Evolutionary conservation across 352 stramenopile species (phyloP).

Genomic region (Phytophthora parvispora): DNA sequence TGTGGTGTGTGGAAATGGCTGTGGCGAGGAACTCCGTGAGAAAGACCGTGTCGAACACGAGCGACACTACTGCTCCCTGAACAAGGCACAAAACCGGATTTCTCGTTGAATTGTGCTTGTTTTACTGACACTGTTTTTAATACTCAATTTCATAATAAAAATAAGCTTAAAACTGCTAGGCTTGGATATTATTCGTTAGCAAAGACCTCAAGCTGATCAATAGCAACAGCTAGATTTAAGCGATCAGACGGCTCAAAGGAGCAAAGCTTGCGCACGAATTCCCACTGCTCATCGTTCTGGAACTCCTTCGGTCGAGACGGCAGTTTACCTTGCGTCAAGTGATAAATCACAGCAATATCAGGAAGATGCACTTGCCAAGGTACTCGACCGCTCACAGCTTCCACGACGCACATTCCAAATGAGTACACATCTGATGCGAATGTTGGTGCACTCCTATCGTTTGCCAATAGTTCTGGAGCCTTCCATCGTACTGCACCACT

Average conservation of each 20-base stretch:
- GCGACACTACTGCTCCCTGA: conserved; percentile 40
- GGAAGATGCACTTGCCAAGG: conserved; percentile 4
- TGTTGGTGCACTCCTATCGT: background rate
- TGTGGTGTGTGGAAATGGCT: conserved; percentile 56
- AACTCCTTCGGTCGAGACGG: conserved; percentile 4
- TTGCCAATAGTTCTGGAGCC: conserved; percentile 3
- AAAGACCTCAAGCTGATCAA: background rate
- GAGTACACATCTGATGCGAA: conserved; percentile 17
- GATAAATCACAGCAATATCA: background rate
- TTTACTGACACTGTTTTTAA: no score
- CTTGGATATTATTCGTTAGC: background rate
- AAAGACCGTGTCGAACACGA: conserved; percentile 71
- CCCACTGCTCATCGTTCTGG: conserved; percentile 1
- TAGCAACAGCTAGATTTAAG: background rate
- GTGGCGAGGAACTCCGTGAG: conserved; percentile 71
- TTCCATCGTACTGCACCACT: conserved; percentile 12
- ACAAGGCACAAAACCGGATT: conserved; percentile 3
- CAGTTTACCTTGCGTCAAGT: conserved; percentile 1
- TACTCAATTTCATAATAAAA: no score
- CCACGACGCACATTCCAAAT: conserved; percentile 17
- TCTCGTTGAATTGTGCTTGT: no score
- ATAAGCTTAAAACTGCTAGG: no score
- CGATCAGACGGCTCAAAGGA: background rate
- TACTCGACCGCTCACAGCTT: conserved; percentile 2
- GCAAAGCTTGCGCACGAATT: background rate